Base-by-base conservation (phyloP, 2,329 filamentous ascomycete species). In the Diaporthe citrichinensis region DNA sequence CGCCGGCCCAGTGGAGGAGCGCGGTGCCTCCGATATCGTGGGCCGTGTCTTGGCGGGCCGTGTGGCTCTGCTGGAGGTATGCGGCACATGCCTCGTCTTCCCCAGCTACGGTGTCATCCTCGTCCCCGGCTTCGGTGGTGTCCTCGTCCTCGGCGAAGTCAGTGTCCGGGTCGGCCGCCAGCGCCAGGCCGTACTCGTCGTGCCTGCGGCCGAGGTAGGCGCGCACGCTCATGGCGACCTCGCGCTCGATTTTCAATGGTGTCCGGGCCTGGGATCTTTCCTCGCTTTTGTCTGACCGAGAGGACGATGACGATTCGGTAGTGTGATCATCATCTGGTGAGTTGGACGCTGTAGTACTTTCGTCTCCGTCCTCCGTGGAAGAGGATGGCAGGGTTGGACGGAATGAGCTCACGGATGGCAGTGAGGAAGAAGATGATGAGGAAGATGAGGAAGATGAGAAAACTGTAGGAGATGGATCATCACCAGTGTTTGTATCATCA, bases 121-220 rank as follows among this genome's bases (percentile, higher is more conserved):
- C 17, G 39, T 6, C 9, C 4, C n/a, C 62, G 5, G 31, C 31
- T 31, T 31, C 31, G 3, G 31, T 31, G 31, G 5, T 5, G 44
- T n/a, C 28, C 20, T 51, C 28, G 25, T 25, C 14, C 6, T 49
- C 10, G 5, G 14, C 12, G 14, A 17, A 23, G 7, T 25, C 23
- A 4, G 4, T 15, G 12, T 23, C 12, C 12, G 58, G n/a, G 2
- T 17, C 28, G 28, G 44, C 62, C 5, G 44, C 15, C 46, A 68
- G 31, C 2, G 34, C 31, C 14, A 14, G 9, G 65, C 23, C 12
- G 65, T 55, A 28, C 34, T 69, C 49, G 34, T 14, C 9, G 65
- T 69, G 65, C 8, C 49, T 39, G n/a, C 4, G 49, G 65, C 65
- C 65, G n/a, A 69, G 49, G n/a, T 55, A 55, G 8, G 65, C 65